Conservation (phyloP, 73 alveolate species). For the Paramecium pentaurelia region DNA sequence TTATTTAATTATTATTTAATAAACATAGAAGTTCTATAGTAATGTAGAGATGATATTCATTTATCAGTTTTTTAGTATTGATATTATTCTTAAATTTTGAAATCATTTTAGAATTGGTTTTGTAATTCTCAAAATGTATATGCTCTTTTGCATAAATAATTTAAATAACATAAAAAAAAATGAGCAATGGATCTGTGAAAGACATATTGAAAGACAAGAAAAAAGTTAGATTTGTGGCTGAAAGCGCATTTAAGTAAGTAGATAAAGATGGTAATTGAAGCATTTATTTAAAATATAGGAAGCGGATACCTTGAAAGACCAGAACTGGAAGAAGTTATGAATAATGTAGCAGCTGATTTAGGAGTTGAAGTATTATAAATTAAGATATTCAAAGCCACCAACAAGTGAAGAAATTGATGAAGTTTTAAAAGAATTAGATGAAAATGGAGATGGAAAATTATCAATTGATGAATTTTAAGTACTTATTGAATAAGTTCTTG, state of each 20-base stretch:
- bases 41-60: background rate
- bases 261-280: conserved; percentile 66
- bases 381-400: conserved; percentile 56
- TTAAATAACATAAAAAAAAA: background rate
- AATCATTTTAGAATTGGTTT: background rate
- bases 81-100: background rate
- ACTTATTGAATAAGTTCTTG: conserved; percentile 72
- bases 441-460: conserved; percentile 77
- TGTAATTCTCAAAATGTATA: background rate
- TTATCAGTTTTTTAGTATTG: background rate
- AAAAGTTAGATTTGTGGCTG: conserved; percentile 74
- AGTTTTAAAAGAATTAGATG: conserved; percentile 79
- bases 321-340: conserved; percentile 80
- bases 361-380: conserved; percentile 56
- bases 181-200: conserved; percentile 40
- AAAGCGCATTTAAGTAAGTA: conserved; percentile 80
- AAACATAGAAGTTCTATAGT: background rate
- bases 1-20: background rate
- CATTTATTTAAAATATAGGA: conserved; percentile 37
- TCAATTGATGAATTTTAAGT: conserved; percentile 70
- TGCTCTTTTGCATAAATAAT: background rate
- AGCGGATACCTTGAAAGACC: conserved; percentile 58
- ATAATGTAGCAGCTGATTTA: conserved; percentile 70
- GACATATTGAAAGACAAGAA: conserved; percentile 72
- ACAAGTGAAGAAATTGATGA: conserved; percentile 78